phyloP scores from a whole-genome alignment of 352 stramenopile species.

The Plasmopara halstedii region DNA sequence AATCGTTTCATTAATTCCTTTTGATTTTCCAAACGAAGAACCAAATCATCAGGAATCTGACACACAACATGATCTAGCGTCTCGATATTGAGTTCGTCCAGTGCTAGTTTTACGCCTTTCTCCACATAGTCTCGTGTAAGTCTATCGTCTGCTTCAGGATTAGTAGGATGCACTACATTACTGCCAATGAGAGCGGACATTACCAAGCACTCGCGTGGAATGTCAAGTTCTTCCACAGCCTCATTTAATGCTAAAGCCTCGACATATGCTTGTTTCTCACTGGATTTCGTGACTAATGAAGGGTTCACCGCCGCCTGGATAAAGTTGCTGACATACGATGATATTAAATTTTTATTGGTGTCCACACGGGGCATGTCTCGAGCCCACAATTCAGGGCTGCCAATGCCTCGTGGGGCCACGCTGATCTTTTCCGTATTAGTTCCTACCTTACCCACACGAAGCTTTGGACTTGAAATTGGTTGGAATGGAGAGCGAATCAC shows the following conservation, averaged over 20 bases:
- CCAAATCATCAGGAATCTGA: constrained; percentile 53
- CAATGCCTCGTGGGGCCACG: constrained; percentile 37
- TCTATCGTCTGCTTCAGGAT: constrained; percentile 24
- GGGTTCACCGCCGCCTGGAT: constrained; percentile 53
- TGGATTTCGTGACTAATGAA: constrained; percentile 11
- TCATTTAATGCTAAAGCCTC: constrained; percentile 66
- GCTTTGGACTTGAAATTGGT: constrained; percentile 7
- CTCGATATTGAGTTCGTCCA: constrained; percentile 47
- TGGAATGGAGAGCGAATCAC: constrained; percentile 20
- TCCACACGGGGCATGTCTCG: constrained; percentile 69
- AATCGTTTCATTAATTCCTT: constrained; percentile 28
- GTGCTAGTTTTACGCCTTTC: constrained; percentile 40
- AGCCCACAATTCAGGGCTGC: constrained; percentile 54
- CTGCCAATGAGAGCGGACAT: constrained; percentile 52
- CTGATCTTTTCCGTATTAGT: constrained; percentile 11
- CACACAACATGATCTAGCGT: constrained; percentile 54
- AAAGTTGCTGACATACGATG: constrained; percentile 49
- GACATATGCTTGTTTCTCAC: constrained; percentile 56
- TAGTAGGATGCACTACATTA: constrained; percentile 29
- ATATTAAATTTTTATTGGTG: constrained; percentile 31
- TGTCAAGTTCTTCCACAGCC: constrained; percentile 43
- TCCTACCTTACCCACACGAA: constrained; percentile 28
- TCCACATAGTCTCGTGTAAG: constrained; percentile 35
- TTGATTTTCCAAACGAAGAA: constrained; percentile 9
- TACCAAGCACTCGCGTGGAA: constrained; percentile 56